Evolutionary conservation across 2,329 filamentous ascomycete species (phyloP).

Genomic region (Huntiella savannae): DNA sequence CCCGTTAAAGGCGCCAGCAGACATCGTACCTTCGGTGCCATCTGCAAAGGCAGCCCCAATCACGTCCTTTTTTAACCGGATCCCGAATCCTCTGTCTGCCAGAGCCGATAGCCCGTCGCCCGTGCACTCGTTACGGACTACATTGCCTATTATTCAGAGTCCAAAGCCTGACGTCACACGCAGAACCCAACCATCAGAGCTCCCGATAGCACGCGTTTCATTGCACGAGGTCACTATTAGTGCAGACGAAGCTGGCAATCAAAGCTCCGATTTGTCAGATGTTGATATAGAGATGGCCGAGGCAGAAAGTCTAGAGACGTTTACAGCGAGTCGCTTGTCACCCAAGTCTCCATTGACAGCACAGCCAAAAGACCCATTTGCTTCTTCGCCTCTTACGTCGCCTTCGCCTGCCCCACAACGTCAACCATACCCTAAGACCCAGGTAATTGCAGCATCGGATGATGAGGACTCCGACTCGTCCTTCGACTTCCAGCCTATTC

Average conservation of each 20-base stretch:
- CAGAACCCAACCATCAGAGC: not conserved
- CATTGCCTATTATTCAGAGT: constrained; percentile 6
- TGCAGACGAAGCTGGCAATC: not conserved
- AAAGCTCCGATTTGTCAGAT: constrained; percentile 1
- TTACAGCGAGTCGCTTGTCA: not conserved
- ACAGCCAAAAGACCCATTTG: constrained; percentile 1
- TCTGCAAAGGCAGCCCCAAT: too few species aligned
- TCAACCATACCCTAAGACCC: constrained; percentile 24
- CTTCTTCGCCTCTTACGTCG: not conserved
- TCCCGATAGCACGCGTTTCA: not conserved
- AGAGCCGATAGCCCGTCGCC: not conserved
- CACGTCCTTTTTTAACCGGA: too few species aligned
- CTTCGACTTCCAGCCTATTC: constrained; percentile 27
- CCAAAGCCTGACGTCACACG: constrained; percentile 1
- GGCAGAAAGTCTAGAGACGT: not conserved
- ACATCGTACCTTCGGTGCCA: too few species aligned
- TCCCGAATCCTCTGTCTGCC: not conserved
- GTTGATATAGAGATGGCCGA: not conserved
- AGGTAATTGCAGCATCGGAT: constrained; percentile 51
- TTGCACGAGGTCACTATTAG: not conserved
- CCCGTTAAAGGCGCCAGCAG: too few species aligned
- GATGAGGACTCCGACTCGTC: constrained; percentile 45
- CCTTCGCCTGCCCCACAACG: constrained; percentile 6
- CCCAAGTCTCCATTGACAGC: not conserved
- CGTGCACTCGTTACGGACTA: not conserved